These are phyloP conservation scores for Neophaeococcomyces mojaviensis DNA, from an alignment of 2,329 filamentous ascomycete genomes.

Conservation along the genomic window DNA sequence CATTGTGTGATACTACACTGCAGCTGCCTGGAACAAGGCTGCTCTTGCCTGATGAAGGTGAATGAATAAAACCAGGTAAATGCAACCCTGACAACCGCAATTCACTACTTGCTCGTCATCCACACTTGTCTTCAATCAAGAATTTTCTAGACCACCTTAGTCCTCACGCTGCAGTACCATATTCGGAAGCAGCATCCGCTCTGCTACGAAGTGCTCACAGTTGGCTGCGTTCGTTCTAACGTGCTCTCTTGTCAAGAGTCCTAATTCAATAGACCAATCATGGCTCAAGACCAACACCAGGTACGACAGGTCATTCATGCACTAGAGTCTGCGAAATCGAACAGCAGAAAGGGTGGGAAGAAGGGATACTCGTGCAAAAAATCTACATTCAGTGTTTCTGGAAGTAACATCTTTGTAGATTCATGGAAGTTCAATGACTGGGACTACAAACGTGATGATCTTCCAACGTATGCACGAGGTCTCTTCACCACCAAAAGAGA, in stretches of 20 bases:
- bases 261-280: conserved; percentile 26
- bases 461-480: conserved; percentile 88
- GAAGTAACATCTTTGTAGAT: conserved; percentile 62
- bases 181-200: too few relatives aligned
- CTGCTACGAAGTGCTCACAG: too few relatives aligned
- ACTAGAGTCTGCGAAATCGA: conserved; percentile 53
- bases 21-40: too few relatives aligned
- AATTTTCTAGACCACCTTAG: too few relatives aligned
- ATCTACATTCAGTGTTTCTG: conserved; percentile 64
- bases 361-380: conserved; percentile 68
- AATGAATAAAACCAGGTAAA: too few relatives aligned
- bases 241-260: background rate
- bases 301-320: conserved; percentile 58
- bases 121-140: too few relatives aligned
- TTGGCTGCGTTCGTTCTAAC: too few relatives aligned
- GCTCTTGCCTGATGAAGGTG: too few relatives aligned
- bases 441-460: conserved; percentile 82
- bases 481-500: conserved; percentile 76
- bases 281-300: conserved; percentile 58
- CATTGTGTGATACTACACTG: too few relatives aligned
- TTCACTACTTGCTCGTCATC: too few relatives aligned
- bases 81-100: too few relatives aligned
- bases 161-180: too few relatives aligned
- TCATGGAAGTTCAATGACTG: conserved; percentile 93
- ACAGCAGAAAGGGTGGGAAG: conserved; percentile 44